Evolutionary conservation across 495 filamentous ascomycete species (phyloP), one percentile per base, ranked within the genome.

Genomic region (Xylaria grammica): DNA sequence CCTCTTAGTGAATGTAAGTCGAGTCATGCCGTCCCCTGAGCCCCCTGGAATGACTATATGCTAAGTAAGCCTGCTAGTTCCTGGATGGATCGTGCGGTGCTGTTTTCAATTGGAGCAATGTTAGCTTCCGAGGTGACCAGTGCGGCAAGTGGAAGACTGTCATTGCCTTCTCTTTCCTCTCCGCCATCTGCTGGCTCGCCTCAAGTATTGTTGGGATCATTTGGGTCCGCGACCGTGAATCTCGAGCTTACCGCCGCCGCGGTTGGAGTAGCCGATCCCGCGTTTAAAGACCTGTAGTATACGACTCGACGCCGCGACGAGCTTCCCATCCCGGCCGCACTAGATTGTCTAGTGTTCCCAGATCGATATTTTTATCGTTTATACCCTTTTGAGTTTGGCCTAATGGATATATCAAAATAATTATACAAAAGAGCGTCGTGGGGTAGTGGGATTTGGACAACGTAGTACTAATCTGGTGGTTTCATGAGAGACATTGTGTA

Each of bases 91-190:
- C 75, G 42, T 91, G 88, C 71, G 88, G 87, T 53, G 79, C 78
- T 55, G 90, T 96, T n/a, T 94, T 97, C 17, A 88, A 98, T 74
- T 96, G 95, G 63, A 87, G 90, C 66, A 91, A 95, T 67, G 90
- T 98, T 40, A 91, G 90, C 38, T 85, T 94, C 70, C 87, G 86
- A 58, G 85, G 83, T 34, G 92, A 80, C 4, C 71, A 75, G 9
- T 91, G 88, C 69, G 73, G 80, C 38, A 79, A 85, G 59, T 90
- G 85, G 87, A 91, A 88, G 75, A 85, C 88, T 15, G 81, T 82
- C 38, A 81, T 89, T 66, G 89, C 88, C 0, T 90, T 91, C 74
- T 77, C 79, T 63, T 91, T 90, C 73, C 67, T 91, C 57, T 85
- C 85, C n/a, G 88, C 87, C 36, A 81, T 87, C 64, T 77, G 85